phyloP scores from a whole-genome alignment of 1,139 yeast genomes.

The Geotrichum citri-aurantii region DNA sequence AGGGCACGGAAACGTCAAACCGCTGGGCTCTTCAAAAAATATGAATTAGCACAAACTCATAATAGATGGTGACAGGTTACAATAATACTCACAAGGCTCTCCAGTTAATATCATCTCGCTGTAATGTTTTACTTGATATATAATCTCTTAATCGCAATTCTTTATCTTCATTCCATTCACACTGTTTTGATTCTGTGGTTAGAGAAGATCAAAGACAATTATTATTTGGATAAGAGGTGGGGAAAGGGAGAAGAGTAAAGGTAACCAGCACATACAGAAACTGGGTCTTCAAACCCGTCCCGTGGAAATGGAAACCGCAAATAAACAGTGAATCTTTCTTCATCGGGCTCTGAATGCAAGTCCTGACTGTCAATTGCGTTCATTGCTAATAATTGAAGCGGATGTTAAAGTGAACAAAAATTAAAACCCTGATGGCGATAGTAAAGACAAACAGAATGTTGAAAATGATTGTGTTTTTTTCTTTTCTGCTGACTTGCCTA shows the following conservation, averaged over 20 bases:
- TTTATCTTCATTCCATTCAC: constrained; percentile 40
- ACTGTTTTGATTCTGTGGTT: constrained; percentile 17
- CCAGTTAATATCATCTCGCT: constrained; percentile 40
- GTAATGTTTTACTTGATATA: constrained; percentile 34
- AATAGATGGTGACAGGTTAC: background rate
- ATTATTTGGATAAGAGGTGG: background rate
- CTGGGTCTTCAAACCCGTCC: constrained; percentile 40
- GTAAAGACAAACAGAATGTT: background rate
- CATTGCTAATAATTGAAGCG: background rate
- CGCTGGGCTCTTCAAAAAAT: constrained; percentile 24
- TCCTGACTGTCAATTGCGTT: constrained; percentile 9
- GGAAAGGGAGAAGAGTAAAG: background rate
- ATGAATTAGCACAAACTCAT: background rate
- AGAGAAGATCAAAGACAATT: background rate
- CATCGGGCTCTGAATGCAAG: constrained; percentile 8
- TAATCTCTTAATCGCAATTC: constrained; percentile 41
- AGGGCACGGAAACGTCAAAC: constrained; percentile 39
- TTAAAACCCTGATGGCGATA: background rate
- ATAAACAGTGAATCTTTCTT: constrained; percentile 30
- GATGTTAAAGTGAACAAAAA: background rate
- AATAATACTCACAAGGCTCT: constrained; percentile 1
- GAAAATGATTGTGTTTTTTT: background rate
- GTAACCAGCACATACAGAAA: constrained; percentile 29
- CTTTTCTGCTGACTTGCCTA: background rate
- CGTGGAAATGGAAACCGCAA: constrained; percentile 40